These are phyloP conservation scores for Gardenia jasminoides DNA, from an alignment of 257 asterid species.

Conservation along the genomic window DNA sequence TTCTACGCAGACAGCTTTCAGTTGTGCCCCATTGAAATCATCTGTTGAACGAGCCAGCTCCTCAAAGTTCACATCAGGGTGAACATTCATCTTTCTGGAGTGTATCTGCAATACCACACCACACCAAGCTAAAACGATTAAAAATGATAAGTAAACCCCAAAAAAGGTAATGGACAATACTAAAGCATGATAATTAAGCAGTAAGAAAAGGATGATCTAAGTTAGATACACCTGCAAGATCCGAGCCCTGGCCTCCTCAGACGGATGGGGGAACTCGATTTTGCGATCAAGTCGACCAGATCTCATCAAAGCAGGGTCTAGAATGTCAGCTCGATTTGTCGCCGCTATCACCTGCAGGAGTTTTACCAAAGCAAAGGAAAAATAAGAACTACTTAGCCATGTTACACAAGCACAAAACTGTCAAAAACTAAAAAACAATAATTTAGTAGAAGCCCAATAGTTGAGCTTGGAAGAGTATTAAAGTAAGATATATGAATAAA, in stretches of 20 bases:
- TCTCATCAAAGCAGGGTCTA: conserved; percentile 94
- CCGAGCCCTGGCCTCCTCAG: conserved; percentile 88
- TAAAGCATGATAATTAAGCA: background rate
- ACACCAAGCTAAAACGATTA: background rate
- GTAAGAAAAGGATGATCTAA: background rate
- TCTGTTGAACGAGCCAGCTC: conserved; percentile 98
- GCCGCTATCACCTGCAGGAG: conserved; percentile 84
- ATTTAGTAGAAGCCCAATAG: background rate
- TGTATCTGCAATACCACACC: conserved; percentile 56
- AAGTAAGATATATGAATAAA: background rate
- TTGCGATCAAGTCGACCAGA: conserved; percentile 98
- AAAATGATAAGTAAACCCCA: background rate
- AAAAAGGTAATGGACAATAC: background rate
- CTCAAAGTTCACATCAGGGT: conserved; percentile 95
- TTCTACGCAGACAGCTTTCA: conserved; percentile 96
- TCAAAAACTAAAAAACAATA: background rate
- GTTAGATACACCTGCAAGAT: conserved; percentile 56
- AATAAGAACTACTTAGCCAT: background rate
- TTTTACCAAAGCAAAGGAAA: background rate
- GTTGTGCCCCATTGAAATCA: conserved; percentile 95
- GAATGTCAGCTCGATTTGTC: conserved; percentile 89
- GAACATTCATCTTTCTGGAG: conserved; percentile 93
- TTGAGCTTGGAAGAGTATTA: background rate
- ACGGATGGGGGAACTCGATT: conserved; percentile 95
- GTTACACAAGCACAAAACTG: background rate